Conservation (phyloP, 805 yeast species). For the Zygosaccharomyces rouxii region DNA sequence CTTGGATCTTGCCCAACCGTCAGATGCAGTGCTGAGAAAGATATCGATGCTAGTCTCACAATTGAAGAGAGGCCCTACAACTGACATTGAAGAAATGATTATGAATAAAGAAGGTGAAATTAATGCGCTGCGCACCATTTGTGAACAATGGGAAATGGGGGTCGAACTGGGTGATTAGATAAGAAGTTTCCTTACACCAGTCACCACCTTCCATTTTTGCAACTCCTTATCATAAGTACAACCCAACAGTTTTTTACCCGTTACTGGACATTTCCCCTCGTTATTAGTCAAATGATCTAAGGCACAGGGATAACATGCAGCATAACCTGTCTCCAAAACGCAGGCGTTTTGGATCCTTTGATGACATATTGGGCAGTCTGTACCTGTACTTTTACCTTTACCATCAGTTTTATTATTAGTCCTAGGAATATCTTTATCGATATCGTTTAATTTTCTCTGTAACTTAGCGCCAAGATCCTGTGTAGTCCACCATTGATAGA, state of each 20-base stretch:
- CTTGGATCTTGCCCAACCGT: conserved; percentile 11
- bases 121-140: conserved; percentile 20
- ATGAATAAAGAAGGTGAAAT: conserved; percentile 28
- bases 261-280: conserved; percentile 70
- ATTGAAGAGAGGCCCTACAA: conserved; percentile 20
- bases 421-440: conserved; percentile 42
- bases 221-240: conserved; percentile 58
- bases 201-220: conserved; percentile 68
- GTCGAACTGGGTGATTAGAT: conserved; percentile 37
- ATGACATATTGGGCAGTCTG: conserved; percentile 65
- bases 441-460: conserved; percentile 43
- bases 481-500: conserved; percentile 90
- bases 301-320: conserved; percentile 85
- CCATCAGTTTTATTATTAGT: conserved; percentile 14
- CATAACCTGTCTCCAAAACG: conserved; percentile 85
- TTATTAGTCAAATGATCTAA: conserved; percentile 52
- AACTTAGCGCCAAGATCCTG: conserved; percentile 64
- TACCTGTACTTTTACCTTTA: conserved; percentile 1
- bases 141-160: conserved; percentile 31
- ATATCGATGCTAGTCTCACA: conserved; percentile 22
- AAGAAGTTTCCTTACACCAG: conserved; percentile 71
- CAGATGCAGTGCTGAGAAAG: conserved; percentile 20
- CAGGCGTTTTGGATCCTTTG: conserved; percentile 70
- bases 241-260: conserved; percentile 66
- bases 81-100: conserved; percentile 26